Percentiles rank a stretch among this genome's conserved stretches.
Evolutionary conservation across 78 protist species (phyloP).

Genomic region (Dictyostelium firmibasis): DNA sequence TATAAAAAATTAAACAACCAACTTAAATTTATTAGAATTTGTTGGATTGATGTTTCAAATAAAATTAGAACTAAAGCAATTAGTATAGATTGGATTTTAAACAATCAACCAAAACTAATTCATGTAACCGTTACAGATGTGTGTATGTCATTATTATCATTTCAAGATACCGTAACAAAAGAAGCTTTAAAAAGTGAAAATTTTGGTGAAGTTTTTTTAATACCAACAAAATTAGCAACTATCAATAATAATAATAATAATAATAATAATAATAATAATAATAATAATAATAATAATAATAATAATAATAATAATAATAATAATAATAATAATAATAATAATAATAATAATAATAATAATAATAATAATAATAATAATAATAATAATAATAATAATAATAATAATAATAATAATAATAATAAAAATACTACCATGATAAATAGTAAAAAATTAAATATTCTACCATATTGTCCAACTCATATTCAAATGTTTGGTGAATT

Average conservation of each 20-base stretch:
- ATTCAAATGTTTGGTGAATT: constrained; percentile 35
- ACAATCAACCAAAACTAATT: background rate
- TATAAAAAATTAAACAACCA: background rate
- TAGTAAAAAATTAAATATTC: background rate
- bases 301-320: too few relatives aligned
- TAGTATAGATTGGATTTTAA: background rate
- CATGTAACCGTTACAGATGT: constrained; percentile 25
- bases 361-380: too few relatives aligned
- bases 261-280: too few relatives aligned
- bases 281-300: too few relatives aligned
- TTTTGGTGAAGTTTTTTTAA: constrained; percentile 34
- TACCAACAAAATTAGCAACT: constrained; percentile 26
- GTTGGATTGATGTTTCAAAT: constrained; percentile 34
- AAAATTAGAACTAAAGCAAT: constrained; percentile 24
- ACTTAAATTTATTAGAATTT: constrained; percentile 9
- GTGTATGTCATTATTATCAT: background rate
- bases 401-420: too few relatives aligned
- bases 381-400: too few relatives aligned
- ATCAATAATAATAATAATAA: too few relatives aligned
- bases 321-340: background rate
- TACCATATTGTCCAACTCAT: background rate
- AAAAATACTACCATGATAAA: too few relatives aligned
- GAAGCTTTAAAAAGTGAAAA: background rate
- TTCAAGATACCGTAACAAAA: background rate
- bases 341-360: too few relatives aligned